These are phyloP conservation scores for Tuber melanosporum DNA, from an alignment of 495 filamentous ascomycete species.

Conservation along the genomic window DNA sequence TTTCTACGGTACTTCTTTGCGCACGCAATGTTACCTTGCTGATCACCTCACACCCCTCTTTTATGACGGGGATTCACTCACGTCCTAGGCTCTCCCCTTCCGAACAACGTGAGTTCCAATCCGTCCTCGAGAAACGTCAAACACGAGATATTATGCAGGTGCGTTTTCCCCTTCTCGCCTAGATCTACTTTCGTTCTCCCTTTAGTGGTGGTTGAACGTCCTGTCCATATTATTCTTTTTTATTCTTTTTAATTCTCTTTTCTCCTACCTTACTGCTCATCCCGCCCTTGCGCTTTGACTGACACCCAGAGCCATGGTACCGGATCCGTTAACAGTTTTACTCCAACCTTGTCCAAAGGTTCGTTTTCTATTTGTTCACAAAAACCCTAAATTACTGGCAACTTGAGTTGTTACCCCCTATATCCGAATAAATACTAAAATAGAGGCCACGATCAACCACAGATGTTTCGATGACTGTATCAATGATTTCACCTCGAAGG, in stretches of 20 bases:
- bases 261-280: neutral
- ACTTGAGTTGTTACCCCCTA: neutral
- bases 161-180: conserved; percentile 42
- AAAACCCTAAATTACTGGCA: neutral
- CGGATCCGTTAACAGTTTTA: conserved; percentile 64
- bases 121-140: conserved; percentile 91
- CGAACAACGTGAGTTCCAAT: conserved; percentile 85
- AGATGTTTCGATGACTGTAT: conserved; percentile 95
- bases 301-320: conserved; percentile 16
- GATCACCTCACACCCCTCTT: conserved; percentile 4
- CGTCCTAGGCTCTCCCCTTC: conserved; percentile 59
- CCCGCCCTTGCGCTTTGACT: conserved; percentile 6
- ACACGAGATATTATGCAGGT: conserved; percentile 98
- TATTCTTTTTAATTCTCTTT: neutral
- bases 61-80: neutral
- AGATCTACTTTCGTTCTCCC: neutral
- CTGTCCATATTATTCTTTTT: neutral
- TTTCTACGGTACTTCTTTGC: neutral
- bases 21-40: neutral
- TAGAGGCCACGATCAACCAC: conserved; percentile 17
- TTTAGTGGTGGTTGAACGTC: neutral
- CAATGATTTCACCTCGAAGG: conserved; percentile 97
- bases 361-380: conserved; percentile 14
- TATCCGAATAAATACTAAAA: conserved; percentile 11
- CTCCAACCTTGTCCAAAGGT: conserved; percentile 78